phyloP scores from a whole-genome alignment of 1,284 basidiomycete genomes.

The Spongiforma sp. region DNA sequence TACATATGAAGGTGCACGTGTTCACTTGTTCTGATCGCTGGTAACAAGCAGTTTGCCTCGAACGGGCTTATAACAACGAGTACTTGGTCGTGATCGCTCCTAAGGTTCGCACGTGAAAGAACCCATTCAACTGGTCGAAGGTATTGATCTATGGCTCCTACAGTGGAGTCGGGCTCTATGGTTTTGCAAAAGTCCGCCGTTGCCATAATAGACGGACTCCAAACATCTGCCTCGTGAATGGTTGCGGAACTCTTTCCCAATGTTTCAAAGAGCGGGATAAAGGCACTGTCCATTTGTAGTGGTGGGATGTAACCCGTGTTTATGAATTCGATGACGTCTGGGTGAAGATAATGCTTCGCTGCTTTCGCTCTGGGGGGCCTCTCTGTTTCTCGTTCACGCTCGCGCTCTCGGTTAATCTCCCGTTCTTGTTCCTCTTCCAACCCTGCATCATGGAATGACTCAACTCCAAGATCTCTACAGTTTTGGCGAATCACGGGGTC shows the following conservation, averaged over 20 bases:
- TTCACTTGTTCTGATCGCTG: not conserved
- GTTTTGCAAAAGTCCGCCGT: not conserved
- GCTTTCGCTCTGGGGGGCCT: not conserved
- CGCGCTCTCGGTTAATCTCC: not conserved
- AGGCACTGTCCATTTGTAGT: not conserved
- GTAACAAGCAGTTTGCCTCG: not conserved
- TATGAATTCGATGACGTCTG: not conserved
- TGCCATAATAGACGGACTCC: not conserved
- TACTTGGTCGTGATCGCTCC: not conserved
- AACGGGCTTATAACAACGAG: not conserved
- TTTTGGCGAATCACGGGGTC: not conserved
- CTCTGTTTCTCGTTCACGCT: not conserved
- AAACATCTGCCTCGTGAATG: not conserved
- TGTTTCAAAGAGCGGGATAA: not conserved
- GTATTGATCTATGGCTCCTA: not conserved
- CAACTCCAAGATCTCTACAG: not conserved
- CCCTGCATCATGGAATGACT: not conserved
- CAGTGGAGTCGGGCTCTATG: not conserved
- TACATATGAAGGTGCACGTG: not conserved
- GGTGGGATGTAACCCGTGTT: not conserved
- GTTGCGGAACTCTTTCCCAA: not conserved
- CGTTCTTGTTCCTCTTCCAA: not conserved
- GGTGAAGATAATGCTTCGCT: not conserved
- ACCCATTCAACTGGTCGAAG: not conserved
- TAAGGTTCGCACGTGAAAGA: not conserved